Evolutionary conservation across 345 rosid genomes (phyloP).

Genomic region (Heritiera littoralis): DNA sequence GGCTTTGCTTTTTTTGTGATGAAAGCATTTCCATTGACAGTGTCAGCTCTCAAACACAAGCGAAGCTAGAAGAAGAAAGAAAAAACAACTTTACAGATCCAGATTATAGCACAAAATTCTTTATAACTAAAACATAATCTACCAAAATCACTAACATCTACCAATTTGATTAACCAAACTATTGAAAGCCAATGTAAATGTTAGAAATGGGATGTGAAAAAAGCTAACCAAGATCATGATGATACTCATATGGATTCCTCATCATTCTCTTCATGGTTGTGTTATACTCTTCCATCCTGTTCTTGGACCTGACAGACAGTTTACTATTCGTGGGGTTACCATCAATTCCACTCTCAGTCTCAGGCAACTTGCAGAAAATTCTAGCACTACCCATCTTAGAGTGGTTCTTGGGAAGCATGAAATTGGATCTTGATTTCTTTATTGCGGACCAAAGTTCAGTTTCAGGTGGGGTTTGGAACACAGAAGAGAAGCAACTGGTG

Average conservation of each 20-base stretch:
- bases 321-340: conserved; percentile 34
- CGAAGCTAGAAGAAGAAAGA: neutral
- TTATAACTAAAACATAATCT: no score
- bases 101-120: neutral
- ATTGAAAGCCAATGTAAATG: conserved; percentile 4
- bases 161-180: neutral
- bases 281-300: conserved; percentile 70
- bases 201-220: neutral
- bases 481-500: conserved; percentile 34
- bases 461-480: conserved; percentile 24
- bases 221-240: conserved; percentile 77
- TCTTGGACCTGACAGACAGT: conserved; percentile 42
- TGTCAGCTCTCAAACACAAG: neutral
- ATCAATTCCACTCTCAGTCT: conserved; percentile 41
- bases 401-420: conserved; percentile 26
- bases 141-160: no score
- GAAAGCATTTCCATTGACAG: neutral
- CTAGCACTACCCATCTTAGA: conserved; percentile 24
- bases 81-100: neutral
- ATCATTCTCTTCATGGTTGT: conserved; percentile 82
- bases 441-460: conserved; percentile 18
- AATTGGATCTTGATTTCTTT: conserved; percentile 23
- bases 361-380: conserved; percentile 49
- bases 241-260: conserved; percentile 93
- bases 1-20: neutral